Evolutionary conservation across 2,329 filamentous ascomycete genomes (phyloP).

Genomic region (Xylariomycetidae sp.): DNA sequence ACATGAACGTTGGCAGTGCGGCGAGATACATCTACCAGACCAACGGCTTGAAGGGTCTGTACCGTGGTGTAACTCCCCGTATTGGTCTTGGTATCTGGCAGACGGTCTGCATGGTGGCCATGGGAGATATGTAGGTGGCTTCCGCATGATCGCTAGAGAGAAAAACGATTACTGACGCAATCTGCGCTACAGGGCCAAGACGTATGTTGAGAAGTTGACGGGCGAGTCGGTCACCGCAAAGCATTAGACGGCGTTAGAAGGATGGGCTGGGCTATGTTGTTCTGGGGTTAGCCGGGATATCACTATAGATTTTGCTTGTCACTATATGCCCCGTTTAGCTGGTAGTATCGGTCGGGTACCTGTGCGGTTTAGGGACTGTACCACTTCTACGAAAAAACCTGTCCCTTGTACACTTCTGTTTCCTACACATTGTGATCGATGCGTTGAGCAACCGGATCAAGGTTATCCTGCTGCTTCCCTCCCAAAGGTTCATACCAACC

Average conservation of each 20-base stretch:
- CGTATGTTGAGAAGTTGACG: conserved; percentile 60
- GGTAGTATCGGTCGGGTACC: no score
- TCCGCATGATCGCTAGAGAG: neutral
- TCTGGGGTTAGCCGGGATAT: no score
- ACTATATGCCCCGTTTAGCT: no score
- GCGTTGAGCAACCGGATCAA: no score
- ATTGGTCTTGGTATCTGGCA: conserved; percentile 97
- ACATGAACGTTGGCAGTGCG: conserved; percentile 91
- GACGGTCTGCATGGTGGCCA: conserved; percentile 98
- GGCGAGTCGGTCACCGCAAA: conserved; percentile 60
- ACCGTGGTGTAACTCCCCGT: conserved; percentile 89
- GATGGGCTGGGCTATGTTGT: conserved; percentile 15
- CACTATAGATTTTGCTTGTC: no score
- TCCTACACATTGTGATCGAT: no score
- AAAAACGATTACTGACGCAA: conserved; percentile 18
- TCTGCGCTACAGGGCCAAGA: conserved; percentile 49
- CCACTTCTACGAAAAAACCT: no score
- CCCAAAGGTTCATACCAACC: no score
- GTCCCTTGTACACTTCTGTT: no score
- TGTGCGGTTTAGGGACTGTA: no score
- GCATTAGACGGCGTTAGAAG: conserved; percentile 47
- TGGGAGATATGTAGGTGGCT: conserved; percentile 84
- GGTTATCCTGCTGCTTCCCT: no score
- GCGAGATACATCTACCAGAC: conserved; percentile 81
- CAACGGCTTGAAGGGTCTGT: conserved; percentile 87